These are phyloP conservation scores for Hanseniaspora guilliermondii DNA, from an alignment of 805 yeast species.

Conservation along the genomic window DNA sequence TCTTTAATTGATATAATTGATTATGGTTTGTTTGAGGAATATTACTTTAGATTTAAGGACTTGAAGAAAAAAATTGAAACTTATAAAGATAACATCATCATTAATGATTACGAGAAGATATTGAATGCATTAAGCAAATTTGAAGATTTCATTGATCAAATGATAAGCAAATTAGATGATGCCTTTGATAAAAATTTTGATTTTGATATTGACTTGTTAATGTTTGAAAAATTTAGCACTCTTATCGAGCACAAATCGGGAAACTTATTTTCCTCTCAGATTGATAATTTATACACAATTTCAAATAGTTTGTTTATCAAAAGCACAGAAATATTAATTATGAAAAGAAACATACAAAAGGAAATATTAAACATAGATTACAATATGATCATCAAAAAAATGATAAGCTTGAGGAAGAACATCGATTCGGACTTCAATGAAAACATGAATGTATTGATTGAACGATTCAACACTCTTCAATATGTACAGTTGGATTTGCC, in stretches of 20 bases:
- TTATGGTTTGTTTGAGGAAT: conserved; percentile 21
- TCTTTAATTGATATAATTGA: conserved; percentile 29
- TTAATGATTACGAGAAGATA: background rate
- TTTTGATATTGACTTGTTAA: conserved; percentile 8
- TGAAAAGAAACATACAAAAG: conserved; percentile 20
- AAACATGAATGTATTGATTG: background rate
- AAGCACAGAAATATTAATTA: conserved; percentile 1
- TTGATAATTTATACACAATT: conserved; percentile 3
- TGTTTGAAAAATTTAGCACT: conserved; percentile 4
- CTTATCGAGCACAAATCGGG: background rate
- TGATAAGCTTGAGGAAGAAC: conserved; percentile 18
- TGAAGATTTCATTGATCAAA: background rate
- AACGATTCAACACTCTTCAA: conserved; percentile 16
- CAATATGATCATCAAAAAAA: conserved; percentile 15
- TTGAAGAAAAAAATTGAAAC: conserved; percentile 17
- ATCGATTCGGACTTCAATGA: background rate
- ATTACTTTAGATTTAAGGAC: conserved; percentile 26
- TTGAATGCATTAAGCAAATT: background rate
- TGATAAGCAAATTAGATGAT: background rate
- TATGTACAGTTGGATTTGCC: conserved; percentile 45
- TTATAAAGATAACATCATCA: conserved; percentile 16
- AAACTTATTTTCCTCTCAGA: background rate
- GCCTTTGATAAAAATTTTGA: background rate
- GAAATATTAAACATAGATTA: background rate
- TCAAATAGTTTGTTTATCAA: conserved; percentile 10